phyloP scores from a whole-genome alignment of 208 protist genomes.

The Zelonia costaricensis region DNA sequence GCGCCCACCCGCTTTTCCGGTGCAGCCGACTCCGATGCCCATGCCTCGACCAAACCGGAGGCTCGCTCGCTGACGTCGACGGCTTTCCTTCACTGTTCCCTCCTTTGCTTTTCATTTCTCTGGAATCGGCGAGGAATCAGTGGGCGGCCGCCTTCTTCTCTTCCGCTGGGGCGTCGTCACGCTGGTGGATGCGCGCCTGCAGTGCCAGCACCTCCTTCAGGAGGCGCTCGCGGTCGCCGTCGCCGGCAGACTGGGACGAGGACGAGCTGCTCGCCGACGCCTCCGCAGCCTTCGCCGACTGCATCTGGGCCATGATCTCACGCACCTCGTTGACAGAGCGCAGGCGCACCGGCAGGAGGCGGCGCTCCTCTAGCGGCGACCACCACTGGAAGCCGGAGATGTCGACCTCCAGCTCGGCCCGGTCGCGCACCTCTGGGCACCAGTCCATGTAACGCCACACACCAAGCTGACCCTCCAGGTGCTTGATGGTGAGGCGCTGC shows the following conservation, averaged over 20 bases:
- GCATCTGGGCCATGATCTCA: conserved; percentile 86
- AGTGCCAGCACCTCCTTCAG: conserved; percentile 91
- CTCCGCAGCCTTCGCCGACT: conserved; percentile 77
- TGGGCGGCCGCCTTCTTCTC: conserved; percentile 76
- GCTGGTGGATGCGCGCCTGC: conserved; percentile 87
- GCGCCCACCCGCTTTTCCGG: no score
- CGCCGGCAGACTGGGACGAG: conserved; percentile 45
- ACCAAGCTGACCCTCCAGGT: conserved; percentile 92
- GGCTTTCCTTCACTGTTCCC: background rate
- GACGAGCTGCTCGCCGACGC: conserved; percentile 43
- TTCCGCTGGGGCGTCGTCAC: conserved; percentile 66
- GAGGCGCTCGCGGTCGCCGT: conserved; percentile 82
- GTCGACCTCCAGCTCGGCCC: conserved; percentile 90
- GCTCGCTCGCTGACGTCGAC: no score
- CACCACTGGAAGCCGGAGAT: conserved; percentile 88
- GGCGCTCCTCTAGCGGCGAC: conserved; percentile 85
- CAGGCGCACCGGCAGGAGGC: conserved; percentile 84
- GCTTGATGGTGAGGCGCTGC: conserved; percentile 92
- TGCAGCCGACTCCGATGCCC: no score
- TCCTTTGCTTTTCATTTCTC: background rate
- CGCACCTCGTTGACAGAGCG: conserved; percentile 89
- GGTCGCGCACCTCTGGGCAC: conserved; percentile 92
- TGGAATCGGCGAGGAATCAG: no score
- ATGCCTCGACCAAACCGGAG: background rate
- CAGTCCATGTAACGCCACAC: conserved; percentile 94